Evolutionary conservation across 2,329 filamentous ascomycete genomes (phyloP).

Genomic region (Emergomyces orientalis): DNA sequence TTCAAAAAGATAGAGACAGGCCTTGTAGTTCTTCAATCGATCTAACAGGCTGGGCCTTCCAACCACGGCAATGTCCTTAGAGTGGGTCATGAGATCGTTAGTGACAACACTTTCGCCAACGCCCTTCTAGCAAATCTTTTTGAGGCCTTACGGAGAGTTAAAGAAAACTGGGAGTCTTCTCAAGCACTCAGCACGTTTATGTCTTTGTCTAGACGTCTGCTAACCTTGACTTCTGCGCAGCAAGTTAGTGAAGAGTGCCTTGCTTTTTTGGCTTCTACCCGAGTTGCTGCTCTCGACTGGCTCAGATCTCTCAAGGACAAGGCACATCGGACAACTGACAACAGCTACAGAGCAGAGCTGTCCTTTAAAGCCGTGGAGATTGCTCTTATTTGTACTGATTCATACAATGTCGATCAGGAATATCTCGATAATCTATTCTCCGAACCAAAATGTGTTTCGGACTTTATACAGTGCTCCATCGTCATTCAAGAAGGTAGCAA

Average conservation of each 20-base stretch:
- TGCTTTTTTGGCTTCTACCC: constrained; percentile 11
- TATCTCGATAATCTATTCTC: constrained; percentile 24
- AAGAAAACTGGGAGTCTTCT: constrained; percentile 45
- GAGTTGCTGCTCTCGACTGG: constrained; percentile 33
- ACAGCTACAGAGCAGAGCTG: constrained; percentile 26
- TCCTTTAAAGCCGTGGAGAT: constrained; percentile 30
- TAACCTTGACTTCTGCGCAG: constrained; percentile 36
- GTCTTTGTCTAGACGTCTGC: constrained; percentile 33
- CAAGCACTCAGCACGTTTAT: constrained; percentile 35
- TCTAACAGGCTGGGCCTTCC: constrained; percentile 40
- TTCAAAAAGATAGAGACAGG: constrained; percentile 43
- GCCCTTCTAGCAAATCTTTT: constrained; percentile 28
- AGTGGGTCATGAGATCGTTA: constrained; percentile 20
- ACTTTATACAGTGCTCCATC: constrained; percentile 34
- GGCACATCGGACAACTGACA: constrained; percentile 13
- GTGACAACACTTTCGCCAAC: constrained; percentile 18
- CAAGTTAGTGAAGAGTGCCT: constrained; percentile 27
- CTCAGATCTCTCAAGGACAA: constrained; percentile 17
- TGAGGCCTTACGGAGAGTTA: constrained; percentile 27
- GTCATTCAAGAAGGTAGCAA: constrained; percentile 27
- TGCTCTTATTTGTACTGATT: constrained; percentile 35
- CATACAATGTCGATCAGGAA: constrained; percentile 37
- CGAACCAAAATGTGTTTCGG: constrained; percentile 19
- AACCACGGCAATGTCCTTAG: constrained; percentile 2
- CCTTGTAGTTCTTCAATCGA: constrained; percentile 42